These are phyloP conservation scores for Leishmania aethiopica DNA, from an alignment of 208 protist species.

Conservation along the genomic window DNA sequence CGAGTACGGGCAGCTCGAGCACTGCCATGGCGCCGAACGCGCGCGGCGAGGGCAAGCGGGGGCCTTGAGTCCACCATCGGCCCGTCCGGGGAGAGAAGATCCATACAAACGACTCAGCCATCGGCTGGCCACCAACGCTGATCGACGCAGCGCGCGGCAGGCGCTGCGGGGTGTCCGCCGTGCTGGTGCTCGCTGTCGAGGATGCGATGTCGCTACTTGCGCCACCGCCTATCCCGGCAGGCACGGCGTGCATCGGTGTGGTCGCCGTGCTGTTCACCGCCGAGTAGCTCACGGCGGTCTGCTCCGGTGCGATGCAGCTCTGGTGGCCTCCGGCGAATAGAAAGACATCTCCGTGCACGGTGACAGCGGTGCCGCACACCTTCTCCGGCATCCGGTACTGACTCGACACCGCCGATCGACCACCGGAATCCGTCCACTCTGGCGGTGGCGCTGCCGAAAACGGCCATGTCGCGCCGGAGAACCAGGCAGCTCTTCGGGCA, in stretches of 20 bases:
- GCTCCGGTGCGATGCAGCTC: constrained; percentile 34
- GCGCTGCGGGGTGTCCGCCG: constrained; percentile 20
- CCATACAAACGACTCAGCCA: constrained; percentile 48
- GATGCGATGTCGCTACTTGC: not conserved
- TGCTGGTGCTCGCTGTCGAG: constrained; percentile 14
- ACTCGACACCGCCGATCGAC: constrained; percentile 7
- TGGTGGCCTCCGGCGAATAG: constrained; percentile 42
- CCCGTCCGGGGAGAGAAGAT: constrained; percentile 41
- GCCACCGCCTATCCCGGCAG: not conserved
- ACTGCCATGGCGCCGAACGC: constrained; percentile 42
- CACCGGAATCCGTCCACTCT: not conserved
- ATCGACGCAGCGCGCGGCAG: constrained; percentile 25
- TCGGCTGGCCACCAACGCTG: constrained; percentile 21
- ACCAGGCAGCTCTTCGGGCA: not conserved
- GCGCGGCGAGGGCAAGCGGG: constrained; percentile 41
- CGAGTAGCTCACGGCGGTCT: constrained; percentile 41
- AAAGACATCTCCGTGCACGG: constrained; percentile 33
- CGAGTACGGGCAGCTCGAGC: constrained; percentile 38
- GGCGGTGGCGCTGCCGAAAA: constrained; percentile 2
- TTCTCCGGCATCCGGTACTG: constrained; percentile 41
- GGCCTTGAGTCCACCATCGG: constrained; percentile 30
- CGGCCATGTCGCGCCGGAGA: not conserved
- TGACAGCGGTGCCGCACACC: constrained; percentile 35
- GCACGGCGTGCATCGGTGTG: constrained; percentile 28
- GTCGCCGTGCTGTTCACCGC: constrained; percentile 34